Conservation (phyloP, 306 rosid genomes). For the Argentina anserina region DNA sequence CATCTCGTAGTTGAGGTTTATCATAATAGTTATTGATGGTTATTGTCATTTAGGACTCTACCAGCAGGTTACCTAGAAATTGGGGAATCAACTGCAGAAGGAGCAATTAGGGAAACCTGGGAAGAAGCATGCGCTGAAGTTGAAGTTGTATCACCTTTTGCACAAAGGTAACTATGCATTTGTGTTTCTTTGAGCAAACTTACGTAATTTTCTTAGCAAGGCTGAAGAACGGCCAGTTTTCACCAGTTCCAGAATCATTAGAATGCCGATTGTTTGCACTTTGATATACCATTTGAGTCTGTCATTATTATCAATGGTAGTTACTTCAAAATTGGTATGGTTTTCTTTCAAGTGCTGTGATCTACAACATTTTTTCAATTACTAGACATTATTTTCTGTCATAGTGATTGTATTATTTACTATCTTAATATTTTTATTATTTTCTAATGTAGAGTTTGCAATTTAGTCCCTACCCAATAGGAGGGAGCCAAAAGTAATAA, state of each 20-base stretch:
- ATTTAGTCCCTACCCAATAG: too few species aligned
- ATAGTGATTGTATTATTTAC: too few species aligned
- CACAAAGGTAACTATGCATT: constrained; percentile 43
- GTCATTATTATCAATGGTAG: constrained; percentile 93
- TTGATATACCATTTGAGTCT: constrained; percentile 75
- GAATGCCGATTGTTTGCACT: constrained; percentile 76
- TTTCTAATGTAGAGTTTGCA: too few species aligned
- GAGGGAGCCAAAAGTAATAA: too few species aligned
- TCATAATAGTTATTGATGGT: constrained; percentile 22
- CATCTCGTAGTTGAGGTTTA: constrained; percentile 18
- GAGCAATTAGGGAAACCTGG: constrained; percentile 91
- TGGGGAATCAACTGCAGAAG: constrained; percentile 94
- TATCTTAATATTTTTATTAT: too few species aligned
- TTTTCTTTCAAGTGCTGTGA: constrained; percentile 15
- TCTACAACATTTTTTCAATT: background rate
- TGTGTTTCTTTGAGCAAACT: constrained; percentile 47
- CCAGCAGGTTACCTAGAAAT: constrained; percentile 97
- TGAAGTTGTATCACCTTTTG: constrained; percentile 81
- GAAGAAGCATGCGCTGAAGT: constrained; percentile 98
- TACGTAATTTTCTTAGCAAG: constrained; percentile 82
- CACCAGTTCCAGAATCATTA: constrained; percentile 95
- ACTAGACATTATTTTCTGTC: background rate
- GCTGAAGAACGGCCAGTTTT: constrained; percentile 77
- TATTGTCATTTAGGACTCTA: constrained; percentile 66
- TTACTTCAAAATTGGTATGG: constrained; percentile 79